Base-by-base conservation (phyloP, 208 protist species). In the Leishmania tarentolae region DNA sequence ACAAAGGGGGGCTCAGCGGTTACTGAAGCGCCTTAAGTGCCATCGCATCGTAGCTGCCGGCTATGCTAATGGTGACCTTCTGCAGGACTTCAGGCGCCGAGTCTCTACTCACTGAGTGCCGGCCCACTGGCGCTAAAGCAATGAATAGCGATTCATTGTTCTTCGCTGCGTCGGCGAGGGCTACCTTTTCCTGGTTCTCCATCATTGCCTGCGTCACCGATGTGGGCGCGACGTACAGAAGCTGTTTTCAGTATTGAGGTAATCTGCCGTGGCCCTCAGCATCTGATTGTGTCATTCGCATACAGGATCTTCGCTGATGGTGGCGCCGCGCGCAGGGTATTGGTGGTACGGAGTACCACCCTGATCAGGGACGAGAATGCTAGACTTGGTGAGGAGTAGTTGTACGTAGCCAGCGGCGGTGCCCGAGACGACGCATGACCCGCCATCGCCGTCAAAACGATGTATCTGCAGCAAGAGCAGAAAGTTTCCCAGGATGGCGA, bases 161-260 rank as follows among this genome's bases (percentile, higher is more conserved):
- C 21, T 24, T 28, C 0, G 78, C 72, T 42, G 85, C 85, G 21
- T 31, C 44, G 44, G 9, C 17, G 4, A 5, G 4, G 53, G 77
- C 88, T 40, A 75, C 87, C 11, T 68, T 57, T 6, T 66, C 73
- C 15, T 37, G 35, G 21, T 70, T 46, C 24, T 78, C 76, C 21
- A 71, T 69, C 13, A 66, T 83, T 21, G 65, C 76, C 15, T 86
- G 82, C 76, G 78, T 87, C 35, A 76, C 78, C 44, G 63, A 74
- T 19, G 81, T 88, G 66, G 47, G 40, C 9, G 72, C 90, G 53
- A n/a, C 31, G 57, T 2, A 82, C 85, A 76, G 89, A 94, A 59
- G 86, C 89, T 21, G 82, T 94, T 28, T 56, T 90, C 56, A 92
- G 86, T 40, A 85, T 93, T n/a, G 91, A 94, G 57, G 89, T 93